Conservation (phyloP, 805 yeast species). For the Saccharomycopsis malanga region DNA sequence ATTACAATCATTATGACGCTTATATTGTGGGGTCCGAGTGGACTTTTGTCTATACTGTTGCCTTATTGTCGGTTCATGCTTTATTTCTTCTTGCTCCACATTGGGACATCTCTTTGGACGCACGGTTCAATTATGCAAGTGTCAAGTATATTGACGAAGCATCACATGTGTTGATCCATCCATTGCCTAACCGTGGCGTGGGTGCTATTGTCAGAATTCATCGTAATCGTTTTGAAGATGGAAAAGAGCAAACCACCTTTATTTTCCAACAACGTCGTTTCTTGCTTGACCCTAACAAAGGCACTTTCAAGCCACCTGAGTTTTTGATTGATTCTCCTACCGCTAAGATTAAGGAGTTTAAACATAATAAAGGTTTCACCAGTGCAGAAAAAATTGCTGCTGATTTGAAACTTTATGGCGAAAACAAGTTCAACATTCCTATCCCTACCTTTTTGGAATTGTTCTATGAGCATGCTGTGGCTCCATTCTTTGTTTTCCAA, state of each 20-base stretch:
- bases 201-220: constrained; percentile 68
- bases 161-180: constrained; percentile 62
- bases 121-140: constrained; percentile 57
- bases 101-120: constrained; percentile 74
- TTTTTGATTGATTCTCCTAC: constrained; percentile 57
- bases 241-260: constrained; percentile 61
- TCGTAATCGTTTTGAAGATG: constrained; percentile 47
- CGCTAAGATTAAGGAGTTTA: constrained; percentile 42
- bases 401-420: constrained; percentile 60
- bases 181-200: constrained; percentile 80
- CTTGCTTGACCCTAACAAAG: constrained; percentile 48
- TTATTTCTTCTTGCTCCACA: constrained; percentile 85
- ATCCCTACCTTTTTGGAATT: constrained; percentile 85
- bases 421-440: constrained; percentile 88
- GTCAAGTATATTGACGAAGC: constrained; percentile 57
- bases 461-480: constrained; percentile 95
- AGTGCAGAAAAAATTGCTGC: constrained; percentile 29
- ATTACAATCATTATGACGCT: constrained; percentile 47
- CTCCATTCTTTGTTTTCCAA: constrained; percentile 96
- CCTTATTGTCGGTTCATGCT: constrained; percentile 64
- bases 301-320: constrained; percentile 71
- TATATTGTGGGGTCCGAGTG: constrained; percentile 89
- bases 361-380: constrained; percentile 33
- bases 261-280: constrained; percentile 89
- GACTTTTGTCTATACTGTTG: constrained; percentile 84